Evolutionary conservation across 148 eudicot species (phyloP), one percentile per base, ranked within the genome.

Genomic region (Camellia sinensis): DNA sequence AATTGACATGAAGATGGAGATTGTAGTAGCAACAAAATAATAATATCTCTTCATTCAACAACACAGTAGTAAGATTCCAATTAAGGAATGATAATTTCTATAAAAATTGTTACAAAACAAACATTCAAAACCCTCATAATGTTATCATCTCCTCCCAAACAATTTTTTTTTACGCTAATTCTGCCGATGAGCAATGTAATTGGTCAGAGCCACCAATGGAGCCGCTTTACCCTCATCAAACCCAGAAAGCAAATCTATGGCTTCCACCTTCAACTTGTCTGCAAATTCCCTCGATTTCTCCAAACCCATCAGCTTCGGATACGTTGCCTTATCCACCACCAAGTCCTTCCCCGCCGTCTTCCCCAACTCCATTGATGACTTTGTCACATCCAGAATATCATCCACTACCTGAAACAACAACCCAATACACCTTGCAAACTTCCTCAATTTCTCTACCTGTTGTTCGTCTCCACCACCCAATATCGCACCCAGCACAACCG

Each of bases 371-470:
- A 75, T 40, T 1, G 86, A 86, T 14, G 88, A 81, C 18, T 83
- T 86, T 1, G 88, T 86, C 8, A 86, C 86, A 22, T 86, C 88
- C 0, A 86, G 74, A 63, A 86, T 83, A 56, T 86, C 88, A 60
- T 86, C 88, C 52, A 86, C 88, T 50, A 86, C 88, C 53, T 86
- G 86, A 79, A 87, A 87, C 78, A 87, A 82, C 74, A 87, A 73
- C 52, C 89, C 89, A 22, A 87, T 87, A 37, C 84, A 81, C 79
- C 89, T 48, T 0, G 83, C 87, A 44, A 81, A 87, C 59, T 66
- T 84, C 46, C 89, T 79, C 74, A 87, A n/a, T 40, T 77, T 87
- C 48, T 84, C 85, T 0, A 87, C 86, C 52, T 87, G 69, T 0
- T 79, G 83, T 1, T 67, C 48, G 57, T 68, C 61, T 12, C 87